Evolutionary conservation across 495 filamentous ascomycete species (phyloP), one percentile per base, ranked within the genome.

Genomic region (Penicilliopsis zonata): DNA sequence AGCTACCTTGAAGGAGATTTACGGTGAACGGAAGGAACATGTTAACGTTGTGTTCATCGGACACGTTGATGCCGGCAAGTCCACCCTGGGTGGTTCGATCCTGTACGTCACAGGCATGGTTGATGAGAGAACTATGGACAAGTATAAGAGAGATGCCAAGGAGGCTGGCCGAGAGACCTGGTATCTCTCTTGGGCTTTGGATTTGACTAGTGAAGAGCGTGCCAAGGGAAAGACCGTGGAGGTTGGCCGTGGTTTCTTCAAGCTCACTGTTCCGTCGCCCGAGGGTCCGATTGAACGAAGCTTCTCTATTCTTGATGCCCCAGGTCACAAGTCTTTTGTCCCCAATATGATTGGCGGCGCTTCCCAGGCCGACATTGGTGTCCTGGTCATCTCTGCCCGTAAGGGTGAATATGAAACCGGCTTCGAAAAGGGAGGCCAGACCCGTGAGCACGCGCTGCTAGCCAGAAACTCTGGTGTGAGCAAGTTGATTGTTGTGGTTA

Each of bases 391-490:
- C 52, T 88, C 81, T 37, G 86, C 90, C 1, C 82, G 90, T 36
- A 98, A 94, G 65, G 90, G 90, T 53, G 92, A 99, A 60, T 99
- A 99, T 51, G 90, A 99, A 62, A 96, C 90, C 22, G 90, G 90
- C n/a, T 99, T 99, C 54, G 90, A 96, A 52, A 94, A 92, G 61
- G 90, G 90, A 32, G 90, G 92, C 10, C 90, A 99, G 55, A 99
- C 92, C 26, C 71, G 90, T 49, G 90, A 99, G 63, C 90, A 98
- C 55, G 90, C 90, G 28, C 79, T 99, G 51, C 66, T 99, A 31
- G 90, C 90, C 30, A 92, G 94, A 57, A 99, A 93, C n/a, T 86
- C 93, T 49, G 88, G 90, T 48, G 90, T 99, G 18, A 82, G 83
- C 64, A 94, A 93, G 56, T 72, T 99, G 13, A 65, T 96, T 3